These are phyloP conservation scores for Leccinum pellstonianum DNA, from an alignment of 768 basidiomycete species.

Conservation along the genomic window DNA sequence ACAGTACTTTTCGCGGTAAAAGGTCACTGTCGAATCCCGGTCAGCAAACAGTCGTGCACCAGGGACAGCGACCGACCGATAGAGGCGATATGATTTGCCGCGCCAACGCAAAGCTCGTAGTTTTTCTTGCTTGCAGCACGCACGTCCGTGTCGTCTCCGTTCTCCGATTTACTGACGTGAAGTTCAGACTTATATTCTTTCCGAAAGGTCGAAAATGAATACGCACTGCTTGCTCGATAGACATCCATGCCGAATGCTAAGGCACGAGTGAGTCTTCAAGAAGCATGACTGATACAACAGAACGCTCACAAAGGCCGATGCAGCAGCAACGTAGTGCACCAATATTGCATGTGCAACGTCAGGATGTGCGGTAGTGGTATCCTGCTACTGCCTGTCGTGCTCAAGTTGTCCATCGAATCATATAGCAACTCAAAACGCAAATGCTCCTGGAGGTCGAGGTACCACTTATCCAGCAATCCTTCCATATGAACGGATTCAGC, in stretches of 20 bases:
- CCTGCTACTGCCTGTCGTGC: conserved; percentile 22
- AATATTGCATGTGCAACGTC: conserved; percentile 83
- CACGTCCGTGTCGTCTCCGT: conserved; percentile 50
- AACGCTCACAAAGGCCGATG: conserved; percentile 75
- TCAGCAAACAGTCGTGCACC: not conserved
- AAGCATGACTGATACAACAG: not conserved
- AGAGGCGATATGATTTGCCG: conserved; percentile 76
- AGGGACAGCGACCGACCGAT: conserved; percentile 44
- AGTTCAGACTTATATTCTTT: not conserved
- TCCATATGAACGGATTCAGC: conserved; percentile 58
- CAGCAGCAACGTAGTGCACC: conserved; percentile 72
- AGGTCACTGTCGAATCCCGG: conserved; percentile 38
- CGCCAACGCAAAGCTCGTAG: conserved; percentile 71
- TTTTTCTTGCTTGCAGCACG: conserved; percentile 57
- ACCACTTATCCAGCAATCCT: conserved; percentile 69
- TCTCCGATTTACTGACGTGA: conserved; percentile 35
- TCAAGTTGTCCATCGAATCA: conserved; percentile 34
- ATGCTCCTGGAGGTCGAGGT: conserved; percentile 65
- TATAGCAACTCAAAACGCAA: conserved; percentile 58
- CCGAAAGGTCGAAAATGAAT: not conserved
- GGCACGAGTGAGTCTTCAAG: conserved; percentile 5
- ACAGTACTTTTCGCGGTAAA: conserved; percentile 63
- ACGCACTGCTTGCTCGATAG: conserved; percentile 40
- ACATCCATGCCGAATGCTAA: conserved; percentile 29
- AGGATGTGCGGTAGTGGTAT: conserved; percentile 62